phyloP scores from a whole-genome alignment of 2,329 filamentous ascomycete genomes.

The Westerdykella aurantiaca region DNA sequence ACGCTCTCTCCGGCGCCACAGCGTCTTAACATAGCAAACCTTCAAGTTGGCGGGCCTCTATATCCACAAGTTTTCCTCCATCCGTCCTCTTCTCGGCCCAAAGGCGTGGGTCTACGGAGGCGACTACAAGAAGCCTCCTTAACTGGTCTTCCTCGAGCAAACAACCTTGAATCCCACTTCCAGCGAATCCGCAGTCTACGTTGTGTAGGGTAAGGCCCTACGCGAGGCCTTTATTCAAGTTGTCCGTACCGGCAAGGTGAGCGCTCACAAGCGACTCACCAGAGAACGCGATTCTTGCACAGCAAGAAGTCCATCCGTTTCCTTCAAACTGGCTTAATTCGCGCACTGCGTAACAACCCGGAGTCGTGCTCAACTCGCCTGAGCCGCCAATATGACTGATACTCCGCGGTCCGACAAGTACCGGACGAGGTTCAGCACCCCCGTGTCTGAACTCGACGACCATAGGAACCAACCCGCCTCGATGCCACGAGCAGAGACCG shows the following conservation, averaged over 20 bases:
- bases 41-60: slow-evolving; percentile 92
- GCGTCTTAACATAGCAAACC: slow-evolving; percentile 47
- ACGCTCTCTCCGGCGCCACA: slow-evolving; percentile 29
- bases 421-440: slow-evolving; percentile 63
- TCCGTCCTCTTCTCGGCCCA: slow-evolving; percentile 87
- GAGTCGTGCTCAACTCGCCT: slow-evolving; percentile 20
- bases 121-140: slow-evolving; percentile 89
- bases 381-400: slow-evolving; percentile 45
- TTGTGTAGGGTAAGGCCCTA: slow-evolving; percentile 43
- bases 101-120: slow-evolving; percentile 93
- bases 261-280: slow-evolving; percentile 52
- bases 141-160: slow-evolving; percentile 56
- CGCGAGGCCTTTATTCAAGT: slow-evolving; percentile 46
- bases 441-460: slow-evolving; percentile 78
- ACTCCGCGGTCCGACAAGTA: slow-evolving; percentile 61
- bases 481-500: slow-evolving; percentile 55
- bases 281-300: slow-evolving; percentile 25
- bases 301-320: slow-evolving; percentile 16
- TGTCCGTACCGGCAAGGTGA: slow-evolving; percentile 48
- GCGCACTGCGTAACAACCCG: slow-evolving; percentile 7
- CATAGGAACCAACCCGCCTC: slow-evolving; percentile 66
- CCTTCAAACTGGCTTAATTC: slow-evolving; percentile 22
- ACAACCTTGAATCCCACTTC: slow-evolving; percentile 6
- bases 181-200: slow-evolving; percentile 10
- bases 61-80: slow-evolving; percentile 64